These are phyloP conservation scores for Aspergillus unguis DNA, from an alignment of 2,329 filamentous ascomycete species.

Conservation along the genomic window DNA sequence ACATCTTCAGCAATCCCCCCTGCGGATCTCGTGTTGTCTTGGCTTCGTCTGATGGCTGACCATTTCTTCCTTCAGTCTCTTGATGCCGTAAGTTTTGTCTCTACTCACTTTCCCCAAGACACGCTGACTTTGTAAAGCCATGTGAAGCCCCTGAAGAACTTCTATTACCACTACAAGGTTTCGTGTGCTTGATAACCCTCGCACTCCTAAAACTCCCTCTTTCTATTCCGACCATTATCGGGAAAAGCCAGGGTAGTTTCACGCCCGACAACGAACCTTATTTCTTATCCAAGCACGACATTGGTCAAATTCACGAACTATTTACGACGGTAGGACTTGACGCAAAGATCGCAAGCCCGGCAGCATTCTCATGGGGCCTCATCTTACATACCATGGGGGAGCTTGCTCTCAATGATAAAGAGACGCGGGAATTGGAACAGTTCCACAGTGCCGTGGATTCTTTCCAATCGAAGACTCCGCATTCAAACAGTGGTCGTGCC, in stretches of 20 bases:
- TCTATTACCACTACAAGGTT: slow-evolving; percentile 61
- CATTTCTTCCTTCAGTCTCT: slow-evolving; percentile 68
- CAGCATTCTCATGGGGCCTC: slow-evolving; percentile 77
- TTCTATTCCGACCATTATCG: slow-evolving; percentile 53
- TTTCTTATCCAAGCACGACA: slow-evolving; percentile 64
- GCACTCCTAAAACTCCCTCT: slow-evolving; percentile 67
- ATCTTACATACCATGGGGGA: slow-evolving; percentile 68
- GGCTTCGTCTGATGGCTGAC: slow-evolving; percentile 70
- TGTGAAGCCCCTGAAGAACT: slow-evolving; percentile 39
- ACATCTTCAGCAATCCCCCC: slow-evolving; percentile 56
- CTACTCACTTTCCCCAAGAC: slow-evolving; percentile 1
- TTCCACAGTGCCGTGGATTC: slow-evolving; percentile 41
- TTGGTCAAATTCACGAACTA: slow-evolving; percentile 71
- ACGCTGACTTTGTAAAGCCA: slow-evolving; percentile 30
- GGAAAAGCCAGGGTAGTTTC: slow-evolving; percentile 22
- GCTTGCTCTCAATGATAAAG: slow-evolving; percentile 60
- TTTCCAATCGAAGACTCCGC: slow-evolving; percentile 36
- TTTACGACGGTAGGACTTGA: slow-evolving; percentile 58
- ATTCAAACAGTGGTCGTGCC: slow-evolving; percentile 26
- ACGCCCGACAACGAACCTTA: slow-evolving; percentile 52
- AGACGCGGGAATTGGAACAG: slow-evolving; percentile 47
- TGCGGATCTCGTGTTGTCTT: slow-evolving; percentile 60
- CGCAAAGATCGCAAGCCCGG: slow-evolving; percentile 64
- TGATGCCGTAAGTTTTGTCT: slow-evolving; percentile 48
- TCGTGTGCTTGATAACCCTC: slow-evolving; percentile 68